Percentiles rank a stretch among this genome's conserved stretches.
phyloP scores from a whole-genome alignment of 2,329 filamentous ascomycete genomes.

The Fusarium mangiferae region DNA sequence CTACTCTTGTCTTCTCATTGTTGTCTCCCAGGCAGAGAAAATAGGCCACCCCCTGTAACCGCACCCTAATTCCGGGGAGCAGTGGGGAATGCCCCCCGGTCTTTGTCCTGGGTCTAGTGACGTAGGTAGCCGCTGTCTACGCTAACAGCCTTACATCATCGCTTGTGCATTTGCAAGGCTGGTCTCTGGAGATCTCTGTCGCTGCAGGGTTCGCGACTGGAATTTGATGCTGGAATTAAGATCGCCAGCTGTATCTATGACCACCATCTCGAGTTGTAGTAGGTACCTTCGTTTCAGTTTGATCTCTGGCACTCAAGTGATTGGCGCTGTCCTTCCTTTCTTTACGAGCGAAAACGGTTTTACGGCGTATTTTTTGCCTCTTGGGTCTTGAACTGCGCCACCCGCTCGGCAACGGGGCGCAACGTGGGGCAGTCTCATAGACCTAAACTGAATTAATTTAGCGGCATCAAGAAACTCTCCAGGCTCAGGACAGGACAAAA shows the following conservation, averaged over 20 bases:
- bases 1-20: background rate
- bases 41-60: background rate
- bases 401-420: constrained; percentile 36
- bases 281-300: background rate
- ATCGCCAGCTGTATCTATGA: background rate
- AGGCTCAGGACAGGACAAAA: background rate
- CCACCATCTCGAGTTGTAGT: background rate
- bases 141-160: constrained; percentile 38
- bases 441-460: constrained; percentile 1
- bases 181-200: constrained; percentile 8
- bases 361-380: constrained; percentile 4
- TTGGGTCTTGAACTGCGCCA: constrained; percentile 29
- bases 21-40: background rate
- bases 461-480: background rate
- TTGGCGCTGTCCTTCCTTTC: background rate
- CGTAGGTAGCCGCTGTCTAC: constrained; percentile 33
- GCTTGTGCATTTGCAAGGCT: constrained; percentile 24
- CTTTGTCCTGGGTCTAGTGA: constrained; percentile 29
- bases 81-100: constrained; percentile 15
- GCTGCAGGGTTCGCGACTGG: constrained; percentile 6
- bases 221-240: constrained; percentile 4
- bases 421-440: constrained; percentile 27
- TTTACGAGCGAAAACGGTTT: constrained; percentile 1
- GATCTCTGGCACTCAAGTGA: background rate
- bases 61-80: constrained; percentile 23